These are phyloP conservation scores for Cucurbita pepo DNA, from an alignment of 306 rosid species.

Conservation along the genomic window DNA sequence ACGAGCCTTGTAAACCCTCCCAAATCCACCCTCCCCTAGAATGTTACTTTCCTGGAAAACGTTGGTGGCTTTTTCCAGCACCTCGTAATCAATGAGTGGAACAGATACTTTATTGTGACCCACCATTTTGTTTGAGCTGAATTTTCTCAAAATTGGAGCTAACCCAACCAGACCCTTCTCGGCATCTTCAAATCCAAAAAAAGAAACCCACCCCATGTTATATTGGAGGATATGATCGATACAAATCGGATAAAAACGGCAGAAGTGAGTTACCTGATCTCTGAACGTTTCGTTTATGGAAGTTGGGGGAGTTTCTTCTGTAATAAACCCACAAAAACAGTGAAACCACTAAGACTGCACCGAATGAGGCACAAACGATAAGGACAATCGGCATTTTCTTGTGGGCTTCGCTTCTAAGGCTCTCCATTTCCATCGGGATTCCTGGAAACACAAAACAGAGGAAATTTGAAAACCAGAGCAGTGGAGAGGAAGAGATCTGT, in stretches of 20 bases:
- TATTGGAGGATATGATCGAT: neutral
- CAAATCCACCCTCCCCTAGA: conserved; percentile 86
- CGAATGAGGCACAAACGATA: conserved; percentile 26
- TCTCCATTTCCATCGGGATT: conserved; percentile 20
- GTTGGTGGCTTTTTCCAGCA: conserved; percentile 49
- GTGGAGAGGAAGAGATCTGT: conserved; percentile 4
- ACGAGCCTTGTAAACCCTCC: conserved; percentile 76
- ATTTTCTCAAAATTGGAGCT: conserved; percentile 38
- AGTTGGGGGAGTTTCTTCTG: conserved; percentile 21
- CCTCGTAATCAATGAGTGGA: conserved; percentile 50
- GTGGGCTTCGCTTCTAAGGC: conserved; percentile 26
- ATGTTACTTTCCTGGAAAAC: conserved; percentile 53
- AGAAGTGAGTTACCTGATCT: conserved; percentile 21
- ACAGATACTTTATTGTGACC: conserved; percentile 43
- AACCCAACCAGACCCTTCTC: conserved; percentile 42
- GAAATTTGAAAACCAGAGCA: neutral
- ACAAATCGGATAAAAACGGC: neutral
- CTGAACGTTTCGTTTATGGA: conserved; percentile 22
- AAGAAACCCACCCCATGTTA: neutral
- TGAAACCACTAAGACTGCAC: conserved; percentile 22
- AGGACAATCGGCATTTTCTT: conserved; percentile 42
- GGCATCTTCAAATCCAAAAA: conserved; percentile 24
- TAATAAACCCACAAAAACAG: conserved; percentile 44
- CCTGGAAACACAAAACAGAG: conserved; percentile 20
- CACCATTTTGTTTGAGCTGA: conserved; percentile 33